Conservation (phyloP, 2,329 filamentous ascomycete species). For the Fusarium coicis region DNA sequence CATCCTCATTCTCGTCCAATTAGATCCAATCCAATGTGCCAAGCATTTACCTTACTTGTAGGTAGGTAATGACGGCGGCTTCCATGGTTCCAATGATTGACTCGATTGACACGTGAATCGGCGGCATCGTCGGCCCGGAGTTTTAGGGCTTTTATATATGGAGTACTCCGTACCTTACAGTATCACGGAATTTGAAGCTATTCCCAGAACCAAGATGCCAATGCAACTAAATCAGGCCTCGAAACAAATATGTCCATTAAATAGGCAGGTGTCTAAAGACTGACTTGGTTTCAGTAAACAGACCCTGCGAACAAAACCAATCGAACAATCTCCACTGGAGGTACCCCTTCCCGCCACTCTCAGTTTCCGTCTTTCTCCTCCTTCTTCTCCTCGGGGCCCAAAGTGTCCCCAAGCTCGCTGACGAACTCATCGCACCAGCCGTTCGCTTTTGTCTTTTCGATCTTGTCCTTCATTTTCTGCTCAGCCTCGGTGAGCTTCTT, state of each 20-base stretch:
- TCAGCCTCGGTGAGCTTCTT: background rate
- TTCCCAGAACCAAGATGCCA: conserved; percentile 7
- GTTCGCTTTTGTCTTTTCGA: conserved; percentile 5
- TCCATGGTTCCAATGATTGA: background rate
- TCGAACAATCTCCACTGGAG: background rate
- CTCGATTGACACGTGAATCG: conserved; percentile 19
- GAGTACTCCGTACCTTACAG: no score
- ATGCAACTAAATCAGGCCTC: background rate
- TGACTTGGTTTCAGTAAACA: background rate
- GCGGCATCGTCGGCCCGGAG: conserved; percentile 4
- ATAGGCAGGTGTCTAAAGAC: background rate
- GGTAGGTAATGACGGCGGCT: background rate
- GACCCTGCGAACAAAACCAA: background rate
- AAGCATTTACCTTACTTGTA: background rate
- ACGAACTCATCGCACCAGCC: conserved; percentile 25
- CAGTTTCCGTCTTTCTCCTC: background rate
- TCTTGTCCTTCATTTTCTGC: conserved; percentile 2
- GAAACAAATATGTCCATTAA: background rate
- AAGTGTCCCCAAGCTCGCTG: background rate
- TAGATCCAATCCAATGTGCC: background rate
- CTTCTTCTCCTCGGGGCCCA: background rate
- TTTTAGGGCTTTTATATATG: background rate
- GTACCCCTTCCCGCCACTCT: background rate
- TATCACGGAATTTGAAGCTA: conserved; percentile 11
- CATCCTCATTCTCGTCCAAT: background rate